Evolutionary conservation across 345 rosid species (phyloP).

Genomic region (Laguncularia racemosa): DNA sequence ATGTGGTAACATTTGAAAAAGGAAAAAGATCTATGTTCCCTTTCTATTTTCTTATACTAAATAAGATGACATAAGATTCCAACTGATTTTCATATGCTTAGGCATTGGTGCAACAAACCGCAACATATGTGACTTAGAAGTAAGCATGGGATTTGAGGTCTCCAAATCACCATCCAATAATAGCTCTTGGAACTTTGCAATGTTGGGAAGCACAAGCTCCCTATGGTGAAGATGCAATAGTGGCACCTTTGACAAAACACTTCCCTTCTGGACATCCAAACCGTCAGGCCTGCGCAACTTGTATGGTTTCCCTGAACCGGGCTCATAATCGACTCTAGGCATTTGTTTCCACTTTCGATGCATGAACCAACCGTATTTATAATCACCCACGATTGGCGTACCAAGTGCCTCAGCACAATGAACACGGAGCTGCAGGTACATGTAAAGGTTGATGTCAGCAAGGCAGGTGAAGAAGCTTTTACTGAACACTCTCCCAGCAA

Average conservation of each 20-base stretch:
- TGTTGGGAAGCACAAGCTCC: constrained; percentile 82
- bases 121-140: constrained; percentile 47
- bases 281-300: constrained; percentile 77
- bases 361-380: constrained; percentile 86
- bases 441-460: too few species aligned
- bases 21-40: too few species aligned
- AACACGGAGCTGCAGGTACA: constrained; percentile 57
- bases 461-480: too few species aligned
- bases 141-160: constrained; percentile 12
- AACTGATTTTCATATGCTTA: constrained; percentile 84
- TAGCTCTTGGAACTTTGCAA: constrained; percentile 49
- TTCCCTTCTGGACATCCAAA: constrained; percentile 86
- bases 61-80: constrained; percentile 93
- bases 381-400: constrained; percentile 88
- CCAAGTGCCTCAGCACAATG: constrained; percentile 97
- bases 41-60: constrained; percentile 38
- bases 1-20: too few species aligned
- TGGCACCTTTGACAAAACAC: constrained; percentile 86
- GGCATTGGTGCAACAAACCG: constrained; percentile 82
- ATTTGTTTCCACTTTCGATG: constrained; percentile 85
- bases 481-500: too few species aligned
- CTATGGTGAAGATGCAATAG: constrained; percentile 78
- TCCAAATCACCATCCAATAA: constrained; percentile 27
- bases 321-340: constrained; percentile 64
- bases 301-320: constrained; percentile 58